Conservation (phyloP, 305 asterid species). For the Andrographis paniculata region DNA sequence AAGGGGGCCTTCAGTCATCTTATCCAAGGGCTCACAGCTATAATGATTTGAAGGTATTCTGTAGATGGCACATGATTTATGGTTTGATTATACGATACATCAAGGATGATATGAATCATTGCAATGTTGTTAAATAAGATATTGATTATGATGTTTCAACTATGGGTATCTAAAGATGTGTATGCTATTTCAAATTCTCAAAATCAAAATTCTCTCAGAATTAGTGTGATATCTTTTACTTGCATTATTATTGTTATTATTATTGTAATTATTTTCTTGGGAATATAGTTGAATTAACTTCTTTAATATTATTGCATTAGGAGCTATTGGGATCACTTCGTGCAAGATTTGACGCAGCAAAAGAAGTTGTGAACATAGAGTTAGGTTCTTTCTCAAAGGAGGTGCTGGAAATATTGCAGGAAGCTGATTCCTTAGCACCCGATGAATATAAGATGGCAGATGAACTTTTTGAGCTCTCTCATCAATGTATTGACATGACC, state of each 20-base stretch:
- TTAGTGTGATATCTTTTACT: conserved; percentile 11
- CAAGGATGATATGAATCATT: conserved; percentile 5
- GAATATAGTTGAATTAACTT: conserved; percentile 10
- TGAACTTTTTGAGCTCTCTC: conserved; percentile 62
- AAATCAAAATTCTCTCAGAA: conserved; percentile 7
- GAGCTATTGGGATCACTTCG: conserved; percentile 75
- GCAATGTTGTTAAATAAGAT: conserved; percentile 9
- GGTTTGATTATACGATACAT: conserved; percentile 7
- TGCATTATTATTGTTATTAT: conserved; percentile 3
- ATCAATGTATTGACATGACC: conserved; percentile 59
- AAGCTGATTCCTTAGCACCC: conserved; percentile 36
- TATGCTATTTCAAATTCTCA: conserved; percentile 16
- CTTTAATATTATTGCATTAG: conserved; percentile 32
- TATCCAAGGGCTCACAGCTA: conserved; percentile 80
- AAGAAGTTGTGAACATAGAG: conserved; percentile 73
- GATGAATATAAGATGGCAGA: conserved; percentile 55
- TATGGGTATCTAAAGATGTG: conserved; percentile 5
- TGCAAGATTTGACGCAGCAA: conserved; percentile 80
- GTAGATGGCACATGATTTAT: conserved; percentile 14
- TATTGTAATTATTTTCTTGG: too few relatives aligned
- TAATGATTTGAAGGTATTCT: conserved; percentile 67
- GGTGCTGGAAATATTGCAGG: conserved; percentile 45
- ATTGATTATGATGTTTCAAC: conserved; percentile 16
- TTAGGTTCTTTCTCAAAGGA: conserved; percentile 65
- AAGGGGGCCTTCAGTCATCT: conserved; percentile 57